phyloP scores from a whole-genome alignment of 169 alveolate species.

The Eimeria maxima region DNA sequence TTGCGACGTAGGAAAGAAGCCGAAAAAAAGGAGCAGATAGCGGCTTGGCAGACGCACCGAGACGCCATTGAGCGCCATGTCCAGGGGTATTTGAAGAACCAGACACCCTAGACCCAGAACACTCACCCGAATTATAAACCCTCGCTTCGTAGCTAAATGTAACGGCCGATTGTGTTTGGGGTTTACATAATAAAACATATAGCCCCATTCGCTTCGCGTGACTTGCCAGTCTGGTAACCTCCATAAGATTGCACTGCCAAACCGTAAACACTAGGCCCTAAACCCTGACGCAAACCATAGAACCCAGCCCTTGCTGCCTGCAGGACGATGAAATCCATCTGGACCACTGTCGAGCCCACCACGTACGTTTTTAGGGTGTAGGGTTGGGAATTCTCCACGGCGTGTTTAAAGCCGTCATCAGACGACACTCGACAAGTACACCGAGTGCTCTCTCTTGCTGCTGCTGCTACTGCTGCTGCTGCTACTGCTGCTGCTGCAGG shows the following conservation, averaged over 20 bases:
- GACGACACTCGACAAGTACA: not conserved
- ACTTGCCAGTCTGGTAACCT: too few species aligned
- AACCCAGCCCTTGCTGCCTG: not conserved
- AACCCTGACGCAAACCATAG: not conserved
- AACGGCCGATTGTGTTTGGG: not conserved
- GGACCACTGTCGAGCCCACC: not conserved
- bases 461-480: slow-evolving; percentile 33
- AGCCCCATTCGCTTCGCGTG: not conserved
- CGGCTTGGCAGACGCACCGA: not conserved
- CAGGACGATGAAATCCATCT: not conserved
- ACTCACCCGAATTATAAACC: not conserved
- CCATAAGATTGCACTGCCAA: not conserved
- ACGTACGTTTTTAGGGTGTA: slow-evolving; percentile 7
- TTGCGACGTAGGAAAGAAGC: slow-evolving; percentile 28
- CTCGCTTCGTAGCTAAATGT: not conserved
- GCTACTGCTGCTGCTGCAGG: slow-evolving; percentile 30
- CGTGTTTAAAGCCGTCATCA: not conserved
- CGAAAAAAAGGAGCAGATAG: not conserved
- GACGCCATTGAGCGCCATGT: slow-evolving; percentile 1
- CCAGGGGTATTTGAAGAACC: not conserved
- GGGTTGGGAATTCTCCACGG: not conserved
- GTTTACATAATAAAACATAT: not conserved
- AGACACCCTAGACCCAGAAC: not conserved
- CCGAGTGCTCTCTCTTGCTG: not conserved
- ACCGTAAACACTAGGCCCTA: not conserved